Conservation (phyloP, 495 filamentous ascomycete genomes). For the Penicillium nucicola region DNA sequence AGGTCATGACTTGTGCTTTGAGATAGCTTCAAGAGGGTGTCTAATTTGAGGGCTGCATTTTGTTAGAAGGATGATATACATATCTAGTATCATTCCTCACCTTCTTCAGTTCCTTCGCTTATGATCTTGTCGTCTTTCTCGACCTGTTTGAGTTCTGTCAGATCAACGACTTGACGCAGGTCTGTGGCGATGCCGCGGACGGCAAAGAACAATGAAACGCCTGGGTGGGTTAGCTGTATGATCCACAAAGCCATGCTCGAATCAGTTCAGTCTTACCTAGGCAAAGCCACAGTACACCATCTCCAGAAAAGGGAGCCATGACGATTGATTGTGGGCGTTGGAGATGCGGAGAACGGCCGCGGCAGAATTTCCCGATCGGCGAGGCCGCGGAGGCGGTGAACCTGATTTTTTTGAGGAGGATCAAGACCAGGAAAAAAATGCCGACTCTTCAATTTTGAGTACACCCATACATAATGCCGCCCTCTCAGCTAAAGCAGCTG, state of each 20-base stretch:
- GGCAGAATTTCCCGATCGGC: conserved; percentile 34
- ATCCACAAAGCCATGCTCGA: not conserved
- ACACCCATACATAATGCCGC: conserved; percentile 61
- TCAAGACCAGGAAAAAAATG: conserved; percentile 18
- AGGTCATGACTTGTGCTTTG: conserved; percentile 50
- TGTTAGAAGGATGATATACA: conserved; percentile 1
- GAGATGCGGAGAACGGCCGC: conserved; percentile 29
- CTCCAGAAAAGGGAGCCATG: conserved; percentile 42
- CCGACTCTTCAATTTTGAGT: conserved; percentile 6
- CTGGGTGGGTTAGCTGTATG: conserved; percentile 21
- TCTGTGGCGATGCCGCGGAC: conserved; percentile 43
- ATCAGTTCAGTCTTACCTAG: conserved; percentile 27
- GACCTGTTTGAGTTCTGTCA: conserved; percentile 48
- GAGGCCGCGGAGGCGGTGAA: conserved; percentile 30
- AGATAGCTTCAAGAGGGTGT: conserved; percentile 48
- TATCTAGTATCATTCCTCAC: conserved; percentile 15
- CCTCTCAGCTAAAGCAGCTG: conserved; percentile 93
- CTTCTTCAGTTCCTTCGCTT: conserved; percentile 48
- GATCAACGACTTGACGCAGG: conserved; percentile 43
- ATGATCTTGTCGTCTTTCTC: conserved; percentile 45
- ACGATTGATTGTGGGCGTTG: conserved; percentile 6
- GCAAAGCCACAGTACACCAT: conserved; percentile 44
- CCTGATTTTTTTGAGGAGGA: conserved; percentile 24
- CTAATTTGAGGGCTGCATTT: conserved; percentile 43
- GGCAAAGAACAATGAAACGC: conserved; percentile 45